These are phyloP conservation scores for Dittrichia graveolens DNA, from an alignment of 129 eudicot genomes.

Conservation along the genomic window DNA sequence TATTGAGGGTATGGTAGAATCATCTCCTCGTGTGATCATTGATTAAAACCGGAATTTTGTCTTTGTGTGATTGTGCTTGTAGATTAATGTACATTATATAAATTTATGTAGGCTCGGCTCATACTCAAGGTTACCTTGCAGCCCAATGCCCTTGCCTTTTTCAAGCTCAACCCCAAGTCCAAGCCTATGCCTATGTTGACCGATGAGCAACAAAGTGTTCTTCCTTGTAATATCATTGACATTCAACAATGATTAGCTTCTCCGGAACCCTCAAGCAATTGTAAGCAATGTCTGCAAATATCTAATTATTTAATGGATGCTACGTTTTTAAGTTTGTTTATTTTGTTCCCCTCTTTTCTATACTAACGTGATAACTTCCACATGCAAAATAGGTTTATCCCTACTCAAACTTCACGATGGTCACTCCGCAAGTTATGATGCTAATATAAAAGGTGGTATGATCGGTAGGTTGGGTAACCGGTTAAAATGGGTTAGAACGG, in stretches of 20 bases:
- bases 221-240: not conserved
- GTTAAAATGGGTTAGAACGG: not conserved
- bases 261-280: not conserved
- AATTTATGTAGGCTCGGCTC: not conserved
- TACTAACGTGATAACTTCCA: not conserved
- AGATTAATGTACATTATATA: conserved; percentile 3
- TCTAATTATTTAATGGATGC: not conserved
- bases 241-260: not conserved
- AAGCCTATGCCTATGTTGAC: not conserved
- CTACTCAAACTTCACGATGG: not conserved
- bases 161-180: not conserved
- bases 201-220: conserved; percentile 5
- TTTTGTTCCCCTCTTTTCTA: too few relatives aligned
- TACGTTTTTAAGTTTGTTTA: not conserved
- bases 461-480: not conserved
- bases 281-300: not conserved
- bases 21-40: conserved; percentile 10
- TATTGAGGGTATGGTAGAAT: not conserved
- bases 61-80: not conserved
- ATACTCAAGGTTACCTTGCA: not conserved
- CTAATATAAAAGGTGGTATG: not conserved
- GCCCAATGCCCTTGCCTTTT: not conserved
- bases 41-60: not conserved
- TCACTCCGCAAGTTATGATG: conserved; percentile 3
- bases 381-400: not conserved